Evolutionary conservation across 495 filamentous ascomycete genomes (phyloP), one percentile per base, ranked within the genome.

Genomic region (Pyronema domesticum): DNA sequence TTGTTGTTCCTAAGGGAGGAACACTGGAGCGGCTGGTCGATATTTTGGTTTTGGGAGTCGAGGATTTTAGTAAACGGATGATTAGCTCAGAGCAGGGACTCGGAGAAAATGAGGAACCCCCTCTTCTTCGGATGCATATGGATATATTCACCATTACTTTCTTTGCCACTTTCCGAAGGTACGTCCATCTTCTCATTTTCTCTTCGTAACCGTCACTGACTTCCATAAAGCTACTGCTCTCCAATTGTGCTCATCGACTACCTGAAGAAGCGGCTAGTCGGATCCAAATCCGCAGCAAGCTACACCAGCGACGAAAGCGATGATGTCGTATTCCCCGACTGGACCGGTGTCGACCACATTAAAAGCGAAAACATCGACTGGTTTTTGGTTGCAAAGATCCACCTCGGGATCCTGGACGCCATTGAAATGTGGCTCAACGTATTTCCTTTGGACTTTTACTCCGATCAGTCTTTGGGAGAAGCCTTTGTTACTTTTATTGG

Each of bases 151-250:
- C 61, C 39, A 63, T 64, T 17, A 67, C 65, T 37, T 67, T 67
- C 40, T 67, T 67, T 55, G 64, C 65, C 49, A 67, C 65, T 0
- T 67, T 67, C 44, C 56, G 65, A 51, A 67, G 65, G 65, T 67
- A 35, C 37, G n/a, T n/a, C 37, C 37, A 8, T 47, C 43, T 52
- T 45, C 13, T 7, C 35, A 13, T 50, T 36, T 50, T 42, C 10
- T 35, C 14, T 39, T 34, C 8, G 9, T 13, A 13, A 45, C 37
- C n/a, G n/a, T n/a, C 52, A 23, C 46, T 59, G 48, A 63, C 48
- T 30, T 57, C 19, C 37, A 30, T 42, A 9, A 42, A 66, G 63
- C 42, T 66, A 66, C 51, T 66, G 63, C 43, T 67, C 65, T 6
- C 65, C 65, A 15, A 59, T 65, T 18, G 65, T 67, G 9, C 45